Evolutionary conservation across 1,284 basidiomycete genomes (phyloP).

Genomic region (Puccinia sorghi): DNA sequence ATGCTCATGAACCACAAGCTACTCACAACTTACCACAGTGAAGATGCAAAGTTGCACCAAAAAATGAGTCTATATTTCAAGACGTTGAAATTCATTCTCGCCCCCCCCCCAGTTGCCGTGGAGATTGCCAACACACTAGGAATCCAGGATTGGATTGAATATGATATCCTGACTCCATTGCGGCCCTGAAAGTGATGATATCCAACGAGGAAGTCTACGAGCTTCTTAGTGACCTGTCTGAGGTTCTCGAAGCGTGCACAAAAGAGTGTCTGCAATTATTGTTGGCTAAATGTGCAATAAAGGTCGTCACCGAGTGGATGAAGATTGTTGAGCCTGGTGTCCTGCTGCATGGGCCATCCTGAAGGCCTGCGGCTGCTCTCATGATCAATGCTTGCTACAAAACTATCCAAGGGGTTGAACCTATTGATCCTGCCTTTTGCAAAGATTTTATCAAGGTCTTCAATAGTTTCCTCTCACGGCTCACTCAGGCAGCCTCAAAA

Average conservation of each 20-base stretch:
- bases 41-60: not conserved
- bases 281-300: constrained; percentile 1
- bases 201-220: constrained; percentile 3
- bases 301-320: constrained; percentile 20
- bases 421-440: not conserved
- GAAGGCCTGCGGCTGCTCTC: not conserved
- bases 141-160: constrained; percentile 20
- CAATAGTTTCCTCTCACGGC: constrained; percentile 9
- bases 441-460: constrained; percentile 25
- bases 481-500: constrained; percentile 1
- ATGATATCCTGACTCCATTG: constrained; percentile 7
- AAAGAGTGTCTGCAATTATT: constrained; percentile 4
- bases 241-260: constrained; percentile 7
- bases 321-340: constrained; percentile 38
- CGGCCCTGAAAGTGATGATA: not conserved
- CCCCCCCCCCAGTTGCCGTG: not conserved
- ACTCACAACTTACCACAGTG: not conserved
- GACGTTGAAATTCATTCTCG: not conserved
- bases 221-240: constrained; percentile 16
- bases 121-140: not conserved
- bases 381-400: constrained; percentile 24
- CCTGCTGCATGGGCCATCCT: constrained; percentile 17
- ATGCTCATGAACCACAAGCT: constrained; percentile 25
- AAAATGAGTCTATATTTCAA: constrained; percentile 19
- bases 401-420: not conserved